phyloP scores from a whole-genome alignment of 129 eudicot genomes.

The Centella asiatica region DNA sequence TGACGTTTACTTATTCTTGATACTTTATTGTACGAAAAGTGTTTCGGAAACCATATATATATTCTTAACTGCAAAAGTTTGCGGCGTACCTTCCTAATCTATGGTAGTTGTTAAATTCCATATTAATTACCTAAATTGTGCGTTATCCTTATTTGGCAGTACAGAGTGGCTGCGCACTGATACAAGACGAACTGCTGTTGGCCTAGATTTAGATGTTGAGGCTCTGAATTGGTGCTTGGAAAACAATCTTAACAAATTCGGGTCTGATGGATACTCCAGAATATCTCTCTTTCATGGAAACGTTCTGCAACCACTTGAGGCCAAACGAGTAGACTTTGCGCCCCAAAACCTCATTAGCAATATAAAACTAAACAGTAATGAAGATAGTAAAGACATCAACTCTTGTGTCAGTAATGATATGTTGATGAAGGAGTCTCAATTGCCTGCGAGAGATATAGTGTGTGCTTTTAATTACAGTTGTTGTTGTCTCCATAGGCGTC shows the following conservation, averaged over 20 bases:
- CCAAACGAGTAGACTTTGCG: slow-evolving; percentile 42
- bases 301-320: slow-evolving; percentile 80
- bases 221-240: slow-evolving; percentile 92
- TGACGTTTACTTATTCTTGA: neutral
- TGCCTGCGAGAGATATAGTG: slow-evolving; percentile 76
- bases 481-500: slow-evolving; percentile 81
- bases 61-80: neutral
- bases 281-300: slow-evolving; percentile 83
- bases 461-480: slow-evolving; percentile 98
- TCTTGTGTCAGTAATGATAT: slow-evolving; percentile 8
- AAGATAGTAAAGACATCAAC: slow-evolving; percentile 20
- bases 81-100: too few relatives aligned
- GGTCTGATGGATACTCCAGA: slow-evolving; percentile 61
- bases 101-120: too few relatives aligned
- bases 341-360: slow-evolving; percentile 31
- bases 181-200: slow-evolving; percentile 77
- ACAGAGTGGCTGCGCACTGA: slow-evolving; percentile 88
- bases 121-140: neutral
- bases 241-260: slow-evolving; percentile 70
- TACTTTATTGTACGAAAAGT: neutral
- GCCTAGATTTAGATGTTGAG: slow-evolving; percentile 81
- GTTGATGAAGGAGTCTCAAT: slow-evolving; percentile 25
- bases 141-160: slow-evolving; percentile 34
- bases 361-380: slow-evolving; percentile 37
- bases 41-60: neutral